Base-by-base conservation (phyloP, 106 monocot species). In the Dioscorea dumetorum region DNA sequence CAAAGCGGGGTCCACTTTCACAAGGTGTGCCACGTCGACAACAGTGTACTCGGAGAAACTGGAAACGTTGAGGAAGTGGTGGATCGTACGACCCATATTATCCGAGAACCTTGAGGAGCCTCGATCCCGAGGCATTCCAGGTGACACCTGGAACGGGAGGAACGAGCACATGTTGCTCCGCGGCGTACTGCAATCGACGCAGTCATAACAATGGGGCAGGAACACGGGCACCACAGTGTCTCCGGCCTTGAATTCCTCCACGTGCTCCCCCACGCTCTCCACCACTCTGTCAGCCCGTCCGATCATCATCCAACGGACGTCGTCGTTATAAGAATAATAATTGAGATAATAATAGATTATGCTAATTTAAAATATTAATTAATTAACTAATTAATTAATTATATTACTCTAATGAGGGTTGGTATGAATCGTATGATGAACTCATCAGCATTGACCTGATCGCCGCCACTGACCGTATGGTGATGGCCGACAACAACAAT, bases 21-120 rank as follows among this genome's bases (percentile, higher is more conserved):
- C 67, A 48, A 93, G 60, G 60, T 80, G 72, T 11, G 67, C 72
- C 8, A 81, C 83, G 68, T 99, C 92, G 8, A 99, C 92, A 15
- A 99, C 99, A 4, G 99, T 90, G 80, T 99, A 99, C 76, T 99
- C 87, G 33, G 48, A 22, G 77, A 99, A 99, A 78, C 99, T 99
- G 51, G 99, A 92, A 4, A 99, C 87, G 22, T 56, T 62, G 24
- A 87, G 64, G 68, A 87, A 93, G 69, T 85, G 79, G 70, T 77
- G 73, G 0, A 91, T 18, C 17, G 66, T 56, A 49, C 41, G 62
- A 3, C 92, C 92, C 0, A 22, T 50, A 1, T 65, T 58, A 62
- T 82, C 84, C 17, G 68, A 77, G 77, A 90, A 85, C 33, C 80
- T 32, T 51, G 49, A 49, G 1, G 28, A 28, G 23, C 59, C 65